Evolutionary conservation across 2,329 filamentous ascomycete genomes (phyloP), one percentile per base, ranked within the genome.

Genomic region (Ophiocordyceps australis): DNA sequence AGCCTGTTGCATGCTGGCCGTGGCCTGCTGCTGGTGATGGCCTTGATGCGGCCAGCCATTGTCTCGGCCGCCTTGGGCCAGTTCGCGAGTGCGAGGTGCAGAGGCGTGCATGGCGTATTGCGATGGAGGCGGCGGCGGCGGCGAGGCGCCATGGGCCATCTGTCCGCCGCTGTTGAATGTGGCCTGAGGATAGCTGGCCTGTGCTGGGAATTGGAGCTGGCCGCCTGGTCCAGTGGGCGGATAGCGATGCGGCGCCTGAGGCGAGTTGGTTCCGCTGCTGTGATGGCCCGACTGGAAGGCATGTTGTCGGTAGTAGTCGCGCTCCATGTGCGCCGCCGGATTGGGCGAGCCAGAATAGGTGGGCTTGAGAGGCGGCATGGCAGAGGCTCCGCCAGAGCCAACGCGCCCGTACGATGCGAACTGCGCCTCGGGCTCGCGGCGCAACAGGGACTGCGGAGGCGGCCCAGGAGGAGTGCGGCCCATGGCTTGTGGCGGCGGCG

Each of bases 301-400:
- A 25, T 54, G 53, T 19, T 43, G 42, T 21, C 42, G 38, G 36
- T 64, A 70, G 34, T 62, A 68, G 9, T 68, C 64, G 9, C 57
- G 46, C 15, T 58, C 57, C 38, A 62, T 45, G 26, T 59, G 55
- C 31, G 59, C 56, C 7, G 57, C 35, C 31, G 62, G 58, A 17
- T 30, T 32, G 7, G 65, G 62, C 5, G 65, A 67, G 22, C 58
- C 54, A 6, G 51, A 49, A 25, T 57, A 58, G 4, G 55, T 50
- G 5, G 65, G 62, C 42, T 70, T 70, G 27, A 70, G 46, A 5
- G 63, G 49, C 12, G 65, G 62, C 47, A 71, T 68, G 7, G 47
- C 55, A 4, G 62, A 55, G 35, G 40, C 49, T 42, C 33, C 55
- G 10, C 37, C 36, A 6, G 40, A 33, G 9, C 43, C 33, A 16